Base-by-base conservation (phyloP, 371 early-diverging fungal species). In the Scutellospora calospora region DNA sequence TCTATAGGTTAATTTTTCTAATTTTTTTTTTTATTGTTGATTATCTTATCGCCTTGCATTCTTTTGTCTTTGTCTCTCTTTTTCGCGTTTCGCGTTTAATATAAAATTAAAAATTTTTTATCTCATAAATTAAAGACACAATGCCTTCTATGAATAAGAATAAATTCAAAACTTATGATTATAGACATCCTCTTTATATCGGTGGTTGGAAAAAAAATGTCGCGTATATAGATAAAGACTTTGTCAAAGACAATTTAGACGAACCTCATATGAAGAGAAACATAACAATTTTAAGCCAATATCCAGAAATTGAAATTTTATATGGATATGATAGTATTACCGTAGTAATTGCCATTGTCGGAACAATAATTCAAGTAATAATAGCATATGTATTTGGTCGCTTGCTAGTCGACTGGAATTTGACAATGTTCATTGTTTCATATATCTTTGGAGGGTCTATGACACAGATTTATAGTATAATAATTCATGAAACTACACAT, bases 201-300 rank as follows among this genome's bases (percentile, higher is more conserved):
- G 97, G 97, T 66, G 88, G 87, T 73, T 97, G 97, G 97, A 88
- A 91, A 81, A 91, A 93, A 49, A 95, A 96, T 0, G 90, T 95
- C 68, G 97, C 97, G 12, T 87, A 89, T 25, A 83, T 86, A 12
- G 92, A 97, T 82, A 89, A 94, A 74, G 92, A 91, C 76, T 90
- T 97, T 79, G 93, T 96, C 69, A 91, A 88, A 77, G 97, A 97
- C 85, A 89, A 94, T 84, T 86, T 93, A 87, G 98, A 98, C 85
- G 98, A 98, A 86, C 99, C 99, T 51, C 99, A 98, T 87, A 88
- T 94, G 82, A 95, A 96, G 87, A 92, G 98, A 73, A 95, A 96
- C 87, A 87, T 91, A 59, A 92, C 94, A 80, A 97, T 98, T 83
- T 90, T 98, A 74, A 85, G 90, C 62, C 89, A 92, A 83, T 91